Evolutionary conservation across 495 filamentous ascomycete genomes (phyloP).

Genomic region (Oleoguttula mirabilis): DNA sequence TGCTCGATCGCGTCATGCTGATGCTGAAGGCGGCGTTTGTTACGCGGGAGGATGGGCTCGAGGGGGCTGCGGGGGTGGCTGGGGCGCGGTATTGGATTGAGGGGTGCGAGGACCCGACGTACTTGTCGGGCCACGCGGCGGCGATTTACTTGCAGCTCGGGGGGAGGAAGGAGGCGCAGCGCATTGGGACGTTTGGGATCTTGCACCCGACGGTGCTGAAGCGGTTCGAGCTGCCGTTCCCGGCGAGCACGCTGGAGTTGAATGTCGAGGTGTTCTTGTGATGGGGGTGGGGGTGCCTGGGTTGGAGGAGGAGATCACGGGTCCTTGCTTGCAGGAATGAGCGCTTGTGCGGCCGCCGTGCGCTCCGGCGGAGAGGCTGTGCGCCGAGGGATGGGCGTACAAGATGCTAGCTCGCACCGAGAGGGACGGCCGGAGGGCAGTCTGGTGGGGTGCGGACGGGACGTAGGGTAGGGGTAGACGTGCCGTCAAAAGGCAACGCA

Average conservation of each 20-base stretch:
- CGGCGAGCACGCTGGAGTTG: slow-evolving; percentile 87
- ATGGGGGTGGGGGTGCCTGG: too few species aligned
- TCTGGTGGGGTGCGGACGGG: too few species aligned
- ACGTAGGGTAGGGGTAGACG: too few species aligned
- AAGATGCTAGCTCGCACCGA: too few species aligned
- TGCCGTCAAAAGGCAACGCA: too few species aligned
- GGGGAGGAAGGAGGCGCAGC: slow-evolving; percentile 47
- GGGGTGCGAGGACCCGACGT: slow-evolving; percentile 77
- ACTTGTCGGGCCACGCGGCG: slow-evolving; percentile 82
- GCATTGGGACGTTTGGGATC: slow-evolving; percentile 83
- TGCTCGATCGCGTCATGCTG: slow-evolving; percentile 79
- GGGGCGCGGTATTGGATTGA: slow-evolving; percentile 75
- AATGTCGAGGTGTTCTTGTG: slow-evolving; percentile 94
- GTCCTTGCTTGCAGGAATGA: too few species aligned
- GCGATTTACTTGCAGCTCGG: slow-evolving; percentile 57
- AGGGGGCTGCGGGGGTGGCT: background rate
- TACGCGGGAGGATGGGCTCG: slow-evolving; percentile 56
- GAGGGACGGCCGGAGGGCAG: too few species aligned
- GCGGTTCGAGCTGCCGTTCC: slow-evolving; percentile 87
- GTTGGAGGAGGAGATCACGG: too few species aligned
- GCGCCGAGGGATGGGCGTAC: too few species aligned
- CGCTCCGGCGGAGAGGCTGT: too few species aligned
- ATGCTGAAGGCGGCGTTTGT: slow-evolving; percentile 83
- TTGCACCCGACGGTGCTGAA: slow-evolving; percentile 85
- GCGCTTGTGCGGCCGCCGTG: too few species aligned